Percentiles rank a stretch among this genome's conserved stretches.
phyloP scores from a whole-genome alignment of 148 eudicot species.

The Vaccinium darrowii region DNA sequence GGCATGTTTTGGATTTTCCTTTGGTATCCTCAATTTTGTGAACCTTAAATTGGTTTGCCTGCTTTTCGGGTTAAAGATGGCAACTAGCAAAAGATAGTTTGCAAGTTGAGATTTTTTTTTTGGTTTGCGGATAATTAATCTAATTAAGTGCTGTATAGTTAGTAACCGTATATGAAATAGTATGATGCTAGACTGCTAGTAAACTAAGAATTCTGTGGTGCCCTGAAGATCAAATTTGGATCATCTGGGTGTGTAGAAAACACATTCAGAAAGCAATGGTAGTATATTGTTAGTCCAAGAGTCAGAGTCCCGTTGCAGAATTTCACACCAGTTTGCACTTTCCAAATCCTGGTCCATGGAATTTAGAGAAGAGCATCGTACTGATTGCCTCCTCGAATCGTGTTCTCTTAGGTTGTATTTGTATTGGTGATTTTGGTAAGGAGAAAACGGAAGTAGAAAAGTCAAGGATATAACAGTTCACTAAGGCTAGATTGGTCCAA shows the following conservation, averaged over 20 bases:
- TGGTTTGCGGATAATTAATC: background rate
- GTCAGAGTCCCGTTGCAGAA: background rate
- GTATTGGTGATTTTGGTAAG: background rate
- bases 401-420: background rate
- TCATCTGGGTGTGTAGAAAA: background rate
- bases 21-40: background rate
- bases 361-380: background rate
- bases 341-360: background rate
- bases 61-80: background rate
- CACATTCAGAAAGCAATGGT: background rate
- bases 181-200: background rate
- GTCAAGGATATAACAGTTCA: background rate
- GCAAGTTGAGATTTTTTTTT: background rate
- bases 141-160: background rate
- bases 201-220: background rate
- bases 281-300: background rate
- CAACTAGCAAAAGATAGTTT: background rate
- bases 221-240: background rate
- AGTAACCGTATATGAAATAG: background rate
- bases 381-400: background rate
- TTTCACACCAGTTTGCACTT: background rate
- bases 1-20: conserved; percentile 4
- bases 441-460: background rate
- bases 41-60: background rate
- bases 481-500: background rate